Evolutionary conservation across 768 basidiomycete species (phyloP).

Genomic region (Tephrocybe rancida): DNA sequence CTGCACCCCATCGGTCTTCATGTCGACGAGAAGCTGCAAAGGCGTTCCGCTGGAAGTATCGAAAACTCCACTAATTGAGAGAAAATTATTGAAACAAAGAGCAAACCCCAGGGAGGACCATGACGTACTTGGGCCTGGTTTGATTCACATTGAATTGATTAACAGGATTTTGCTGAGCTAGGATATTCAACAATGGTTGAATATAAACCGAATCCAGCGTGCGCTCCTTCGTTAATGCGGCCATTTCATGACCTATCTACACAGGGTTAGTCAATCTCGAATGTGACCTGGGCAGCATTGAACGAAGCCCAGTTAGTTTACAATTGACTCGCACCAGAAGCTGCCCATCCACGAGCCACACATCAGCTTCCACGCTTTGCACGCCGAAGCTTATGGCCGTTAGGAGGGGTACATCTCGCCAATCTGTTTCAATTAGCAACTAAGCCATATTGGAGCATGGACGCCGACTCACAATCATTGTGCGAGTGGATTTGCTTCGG

Average conservation of each 20-base stretch:
- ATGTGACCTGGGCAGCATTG: too few species aligned
- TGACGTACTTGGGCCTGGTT: slow-evolving; percentile 41
- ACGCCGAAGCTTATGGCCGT: slow-evolving; percentile 51
- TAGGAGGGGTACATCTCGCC: slow-evolving; percentile 53
- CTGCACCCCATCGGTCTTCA: slow-evolving; percentile 54
- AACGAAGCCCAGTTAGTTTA: not conserved
- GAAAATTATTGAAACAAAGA: not conserved
- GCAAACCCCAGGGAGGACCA: too few species aligned
- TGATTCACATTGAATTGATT: slow-evolving; percentile 41
- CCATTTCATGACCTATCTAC: slow-evolving; percentile 46
- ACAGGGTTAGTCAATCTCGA: not conserved
- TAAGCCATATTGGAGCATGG: not conserved
- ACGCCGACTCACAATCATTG: slow-evolving; percentile 46
- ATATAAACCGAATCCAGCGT: slow-evolving; percentile 52
- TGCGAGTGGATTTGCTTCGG: slow-evolving; percentile 56
- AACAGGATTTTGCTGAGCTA: slow-evolving; percentile 43
- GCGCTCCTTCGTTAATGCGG: slow-evolving; percentile 41
- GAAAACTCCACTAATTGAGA: slow-evolving; percentile 45
- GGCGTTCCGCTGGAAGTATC: slow-evolving; percentile 42
- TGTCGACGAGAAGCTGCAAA: slow-evolving; percentile 52
- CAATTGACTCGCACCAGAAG: slow-evolving; percentile 31
- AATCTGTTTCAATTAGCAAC: slow-evolving; percentile 35
- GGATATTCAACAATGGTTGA: slow-evolving; percentile 43
- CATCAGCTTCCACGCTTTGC: slow-evolving; percentile 56
- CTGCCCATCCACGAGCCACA: slow-evolving; percentile 46